These are phyloP conservation scores for Penstemon eatonii DNA, from an alignment of 257 asterid genomes.

Conservation along the genomic window DNA sequence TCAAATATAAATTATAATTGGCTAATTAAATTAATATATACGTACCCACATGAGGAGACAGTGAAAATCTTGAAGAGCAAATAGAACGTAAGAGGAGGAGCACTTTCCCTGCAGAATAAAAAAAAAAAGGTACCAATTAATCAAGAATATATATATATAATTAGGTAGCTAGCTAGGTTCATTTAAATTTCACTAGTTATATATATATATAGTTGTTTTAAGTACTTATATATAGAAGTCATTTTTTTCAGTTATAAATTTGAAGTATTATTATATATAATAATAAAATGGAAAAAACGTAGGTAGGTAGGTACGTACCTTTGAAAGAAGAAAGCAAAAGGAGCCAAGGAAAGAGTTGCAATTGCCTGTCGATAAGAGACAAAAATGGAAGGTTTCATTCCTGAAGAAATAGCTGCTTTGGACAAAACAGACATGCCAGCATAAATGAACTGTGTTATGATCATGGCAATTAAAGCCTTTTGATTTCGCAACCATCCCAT, in stretches of 20 bases:
- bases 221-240: no score
- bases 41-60: constrained; percentile 56
- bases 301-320: no score
- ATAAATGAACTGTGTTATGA: constrained; percentile 42
- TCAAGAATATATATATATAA: no score
- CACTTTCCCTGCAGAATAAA: constrained; percentile 34
- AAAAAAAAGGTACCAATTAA: background rate
- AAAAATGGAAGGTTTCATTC: constrained; percentile 62
- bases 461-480: constrained; percentile 46
- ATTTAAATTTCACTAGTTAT: no score
- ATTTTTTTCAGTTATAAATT: background rate
- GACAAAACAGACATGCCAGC: constrained; percentile 57
- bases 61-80: constrained; percentile 48
- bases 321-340: constrained; percentile 47
- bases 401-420: constrained; percentile 56
- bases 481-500: constrained; percentile 23
- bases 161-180: no score
- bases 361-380: constrained; percentile 59
- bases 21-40: background rate
- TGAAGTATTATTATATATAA: no score
- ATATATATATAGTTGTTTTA: background rate
- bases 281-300: background rate
- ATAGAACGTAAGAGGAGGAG: constrained; percentile 37
- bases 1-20: no score
- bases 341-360: constrained; percentile 52